phyloP scores from a whole-genome alignment of 768 basidiomycete species.

The Mrakia hoshinonis region DNA sequence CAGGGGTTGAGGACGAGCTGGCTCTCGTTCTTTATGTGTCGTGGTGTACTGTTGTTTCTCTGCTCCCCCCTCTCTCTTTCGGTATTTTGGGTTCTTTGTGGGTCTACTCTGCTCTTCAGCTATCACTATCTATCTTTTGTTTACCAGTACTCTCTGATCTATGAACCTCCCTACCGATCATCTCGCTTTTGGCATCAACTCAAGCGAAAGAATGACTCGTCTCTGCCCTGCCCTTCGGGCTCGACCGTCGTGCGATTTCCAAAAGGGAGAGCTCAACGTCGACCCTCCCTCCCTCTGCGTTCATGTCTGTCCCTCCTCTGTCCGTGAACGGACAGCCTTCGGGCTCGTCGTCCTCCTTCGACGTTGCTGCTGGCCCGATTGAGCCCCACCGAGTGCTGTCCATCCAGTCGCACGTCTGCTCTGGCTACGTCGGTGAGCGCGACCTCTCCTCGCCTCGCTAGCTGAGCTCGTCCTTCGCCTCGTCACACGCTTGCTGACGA shows the following conservation, averaged over 20 bases:
- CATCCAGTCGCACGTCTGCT: conserved; percentile 86
- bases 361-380: conserved; percentile 12
- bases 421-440: conserved; percentile 72
- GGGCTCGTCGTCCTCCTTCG: background rate
- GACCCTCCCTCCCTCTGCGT: background rate
- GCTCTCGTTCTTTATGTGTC: too few species aligned
- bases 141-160: too few species aligned
- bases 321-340: conserved; percentile 10
- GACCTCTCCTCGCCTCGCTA: background rate
- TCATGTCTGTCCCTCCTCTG: conserved; percentile 28
- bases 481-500: background rate
- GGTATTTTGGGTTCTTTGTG: too few species aligned
- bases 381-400: conserved; percentile 55
- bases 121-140: too few species aligned
- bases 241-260: background rate
- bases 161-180: too few species aligned
- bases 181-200: too few species aligned
- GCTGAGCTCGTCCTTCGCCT: background rate
- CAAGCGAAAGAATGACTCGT: too few species aligned
- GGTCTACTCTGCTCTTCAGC: too few species aligned
- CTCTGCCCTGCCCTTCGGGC: too few species aligned
- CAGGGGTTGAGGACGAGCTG: too few species aligned
- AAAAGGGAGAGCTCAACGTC: background rate
- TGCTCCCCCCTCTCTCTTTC: too few species aligned
- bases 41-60: too few species aligned